Conservation (phyloP, 441 rosid species). For the Eruca vesicaria region DNA sequence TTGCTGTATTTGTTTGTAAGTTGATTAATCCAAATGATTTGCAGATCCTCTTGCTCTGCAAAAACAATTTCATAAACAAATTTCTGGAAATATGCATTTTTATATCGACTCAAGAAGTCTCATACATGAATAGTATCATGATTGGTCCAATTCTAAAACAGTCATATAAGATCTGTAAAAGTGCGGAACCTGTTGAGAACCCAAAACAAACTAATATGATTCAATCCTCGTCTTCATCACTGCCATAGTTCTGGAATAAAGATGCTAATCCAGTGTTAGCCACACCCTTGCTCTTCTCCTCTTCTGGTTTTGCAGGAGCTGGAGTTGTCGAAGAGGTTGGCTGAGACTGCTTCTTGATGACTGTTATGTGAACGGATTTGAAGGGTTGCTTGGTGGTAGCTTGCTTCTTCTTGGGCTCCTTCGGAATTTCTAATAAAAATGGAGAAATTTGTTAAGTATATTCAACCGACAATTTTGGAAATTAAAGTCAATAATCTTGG, state of each 20-base stretch:
- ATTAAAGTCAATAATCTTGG: constrained; percentile 9
- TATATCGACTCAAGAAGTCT: background rate
- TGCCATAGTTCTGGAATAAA: constrained; percentile 54
- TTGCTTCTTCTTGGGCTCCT: constrained; percentile 15
- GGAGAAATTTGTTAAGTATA: background rate
- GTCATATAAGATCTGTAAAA: constrained; percentile 12
- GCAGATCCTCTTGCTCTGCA: constrained; percentile 17
- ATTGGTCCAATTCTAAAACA: constrained; percentile 8
- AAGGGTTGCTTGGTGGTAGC: constrained; percentile 37
- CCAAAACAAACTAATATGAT: background rate
- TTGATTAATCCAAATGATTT: constrained; percentile 14
- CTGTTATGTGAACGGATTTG: constrained; percentile 40
- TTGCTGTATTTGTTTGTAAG: constrained; percentile 23
- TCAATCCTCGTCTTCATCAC: constrained; percentile 50
- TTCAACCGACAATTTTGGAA: background rate
- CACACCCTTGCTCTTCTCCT: constrained; percentile 27
- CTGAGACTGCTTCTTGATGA: constrained; percentile 47
- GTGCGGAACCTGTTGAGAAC: background rate
- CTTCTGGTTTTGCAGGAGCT: constrained; percentile 30
- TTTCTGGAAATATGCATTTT: background rate
- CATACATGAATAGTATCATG: background rate
- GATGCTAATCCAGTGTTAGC: constrained; percentile 45
- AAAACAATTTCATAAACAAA: background rate
- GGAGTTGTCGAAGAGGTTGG: constrained; percentile 21
- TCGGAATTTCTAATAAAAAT: constrained; percentile 38